Base-by-base conservation (phyloP, 305 asterid genomes). In the Coffea humblotiana region DNA sequence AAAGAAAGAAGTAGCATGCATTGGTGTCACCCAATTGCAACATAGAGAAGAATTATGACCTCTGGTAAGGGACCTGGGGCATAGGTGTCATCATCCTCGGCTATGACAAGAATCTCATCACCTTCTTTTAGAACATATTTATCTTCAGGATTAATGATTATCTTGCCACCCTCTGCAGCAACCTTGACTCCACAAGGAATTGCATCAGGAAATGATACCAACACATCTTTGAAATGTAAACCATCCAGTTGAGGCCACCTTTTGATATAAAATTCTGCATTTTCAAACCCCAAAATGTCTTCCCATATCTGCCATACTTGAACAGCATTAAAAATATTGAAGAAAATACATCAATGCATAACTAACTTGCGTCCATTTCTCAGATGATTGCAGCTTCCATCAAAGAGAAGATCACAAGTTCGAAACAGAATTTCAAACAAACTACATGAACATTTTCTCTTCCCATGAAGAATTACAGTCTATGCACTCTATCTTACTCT, bases 31-130 rank as follows among this genome's bases (percentile, higher is more conserved):
- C 78, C 75, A n/a, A 79, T 52, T 65, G 86, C 72, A 13, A 74
- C 8, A 69, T 52, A 83, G 72, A 80, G 87, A 60, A 72, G 84
- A 81, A 81, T 74, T 69, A 80, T 76, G 82, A 95, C 98, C 98
- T 93, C 87, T n/a, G 97, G 94, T 78, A 92, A 76, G 86, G 98
- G 89, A 79, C 91, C 90, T 47, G 99, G 99, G 78, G 95, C 90
- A 86, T 95, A 95, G 58, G 99, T 95, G 90, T 95, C 99, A 86
- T 95, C 99, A 84, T 95, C 99, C 89, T 95, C 99, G 52, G 99
- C 99, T 85, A 95, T 93, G 84, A 95, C 98, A 84, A 95, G 97
- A 84, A 95, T 84, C 86, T 93, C 98, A 82, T 95, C 99, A 82
- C 97, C 99, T 86, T 91, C 97, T 86, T 84, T 91, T 51, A 95